Evolutionary conservation across 2,329 filamentous ascomycete genomes (phyloP).

Genomic region (Talaromyces sp.): DNA sequence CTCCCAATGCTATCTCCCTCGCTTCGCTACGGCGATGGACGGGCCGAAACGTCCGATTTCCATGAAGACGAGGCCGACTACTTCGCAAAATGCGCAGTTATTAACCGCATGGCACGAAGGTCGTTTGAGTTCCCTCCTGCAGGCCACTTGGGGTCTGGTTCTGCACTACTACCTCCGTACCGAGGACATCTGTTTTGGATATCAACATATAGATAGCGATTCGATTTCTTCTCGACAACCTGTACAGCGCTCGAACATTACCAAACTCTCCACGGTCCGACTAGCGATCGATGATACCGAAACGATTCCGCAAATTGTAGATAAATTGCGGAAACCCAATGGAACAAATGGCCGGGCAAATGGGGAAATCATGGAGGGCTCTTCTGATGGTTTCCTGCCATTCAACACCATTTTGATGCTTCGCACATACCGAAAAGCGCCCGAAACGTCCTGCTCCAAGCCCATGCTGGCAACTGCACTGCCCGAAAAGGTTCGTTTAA

Average conservation of each 20-base stretch:
- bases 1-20: conserved; percentile 39
- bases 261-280: conserved; percentile 24
- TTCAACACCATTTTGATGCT: conserved; percentile 44
- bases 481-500: conserved; percentile 35
- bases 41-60: conserved; percentile 39
- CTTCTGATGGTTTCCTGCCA: conserved; percentile 25
- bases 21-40: conserved; percentile 33
- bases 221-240: conserved; percentile 15
- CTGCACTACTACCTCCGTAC: conserved; percentile 50
- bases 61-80: conserved; percentile 35
- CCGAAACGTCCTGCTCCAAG: conserved; percentile 21
- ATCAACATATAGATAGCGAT: conserved; percentile 34
- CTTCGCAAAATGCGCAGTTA: conserved; percentile 33
- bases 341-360: conserved; percentile 9
- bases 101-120: conserved; percentile 34
- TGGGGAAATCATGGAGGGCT: conserved; percentile 12
- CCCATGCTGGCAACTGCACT: conserved; percentile 32
- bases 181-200: conserved; percentile 53
- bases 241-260: conserved; percentile 22
- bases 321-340: conserved; percentile 25
- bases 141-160: conserved; percentile 51
- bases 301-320: conserved; percentile 30
- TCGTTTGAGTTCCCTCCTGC: conserved; percentile 33
- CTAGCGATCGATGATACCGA: conserved; percentile 35
- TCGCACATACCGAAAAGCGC: conserved; percentile 31